Percentiles rank a stretch among this genome's conserved stretches.
Conservation (phyloP, 495 filamentous ascomycete species). For the Penicillium longicatenatum region DNA sequence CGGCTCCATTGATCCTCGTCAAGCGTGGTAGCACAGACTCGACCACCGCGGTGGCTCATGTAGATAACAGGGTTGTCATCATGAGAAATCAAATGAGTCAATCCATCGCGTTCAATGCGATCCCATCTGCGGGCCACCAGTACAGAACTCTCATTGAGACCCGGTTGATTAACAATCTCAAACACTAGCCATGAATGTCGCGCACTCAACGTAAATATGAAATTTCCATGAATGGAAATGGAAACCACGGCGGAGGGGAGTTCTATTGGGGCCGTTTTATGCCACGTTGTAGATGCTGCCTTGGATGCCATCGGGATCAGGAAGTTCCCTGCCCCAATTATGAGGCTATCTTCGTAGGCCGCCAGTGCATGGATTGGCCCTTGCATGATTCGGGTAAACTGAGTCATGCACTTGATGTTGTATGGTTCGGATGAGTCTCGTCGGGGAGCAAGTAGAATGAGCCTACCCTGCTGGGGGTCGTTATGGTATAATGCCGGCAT, state of each 20-base stretch:
- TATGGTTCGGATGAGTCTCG: constrained; percentile 29
- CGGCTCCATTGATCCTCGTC: neutral
- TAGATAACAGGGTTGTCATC: constrained; percentile 21
- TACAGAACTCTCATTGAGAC: constrained; percentile 21
- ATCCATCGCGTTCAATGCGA: constrained; percentile 36
- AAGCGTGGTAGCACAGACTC: constrained; percentile 31
- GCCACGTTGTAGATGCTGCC: constrained; percentile 34
- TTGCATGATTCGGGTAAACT: constrained; percentile 33
- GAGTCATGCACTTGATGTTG: constrained; percentile 33
- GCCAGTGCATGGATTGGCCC: constrained; percentile 46
- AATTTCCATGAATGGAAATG: constrained; percentile 40
- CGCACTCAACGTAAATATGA: constrained; percentile 47
- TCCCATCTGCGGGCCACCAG: constrained; percentile 37
- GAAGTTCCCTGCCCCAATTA: constrained; percentile 40
- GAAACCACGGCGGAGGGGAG: constrained; percentile 46
- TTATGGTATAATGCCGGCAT: neutral
- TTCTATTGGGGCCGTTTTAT: constrained; percentile 27
- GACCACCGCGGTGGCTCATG: constrained; percentile 32
- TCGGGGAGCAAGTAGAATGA: constrained; percentile 6
- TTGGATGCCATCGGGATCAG: constrained; percentile 41
- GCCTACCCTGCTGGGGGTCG: neutral
- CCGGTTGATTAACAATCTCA: constrained; percentile 9
- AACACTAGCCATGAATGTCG: constrained; percentile 44
- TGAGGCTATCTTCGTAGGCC: constrained; percentile 41
- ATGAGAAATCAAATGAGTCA: constrained; percentile 39